phyloP scores from a whole-genome alignment of 2,329 filamentous ascomycete species.

The Colletotrichum tamarilloi region DNA sequence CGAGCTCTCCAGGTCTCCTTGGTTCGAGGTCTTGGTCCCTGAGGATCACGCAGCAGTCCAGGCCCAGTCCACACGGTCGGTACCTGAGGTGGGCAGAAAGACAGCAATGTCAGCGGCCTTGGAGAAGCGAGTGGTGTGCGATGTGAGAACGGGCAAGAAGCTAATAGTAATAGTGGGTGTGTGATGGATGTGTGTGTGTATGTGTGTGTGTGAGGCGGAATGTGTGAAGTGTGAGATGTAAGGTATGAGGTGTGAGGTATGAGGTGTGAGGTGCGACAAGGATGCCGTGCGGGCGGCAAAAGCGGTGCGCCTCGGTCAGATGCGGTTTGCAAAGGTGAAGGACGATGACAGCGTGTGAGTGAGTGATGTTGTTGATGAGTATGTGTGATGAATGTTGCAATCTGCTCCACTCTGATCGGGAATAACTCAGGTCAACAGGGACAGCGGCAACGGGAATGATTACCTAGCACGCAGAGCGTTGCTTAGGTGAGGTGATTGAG shows the following conservation, averaged over 20 bases:
- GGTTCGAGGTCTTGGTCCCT: not conserved
- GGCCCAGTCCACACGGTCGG: conserved; percentile 31
- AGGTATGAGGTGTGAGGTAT: not conserved
- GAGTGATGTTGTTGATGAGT: not conserved
- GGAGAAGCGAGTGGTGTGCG: not conserved
- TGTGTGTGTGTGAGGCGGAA: not conserved
- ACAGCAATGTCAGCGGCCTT: conserved; percentile 10
- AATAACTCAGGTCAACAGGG: not conserved
- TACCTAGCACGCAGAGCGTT: no score
- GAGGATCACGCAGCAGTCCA: conserved; percentile 1
- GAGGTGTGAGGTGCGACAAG: conserved; percentile 3
- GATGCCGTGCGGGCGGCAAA: conserved; percentile 27
- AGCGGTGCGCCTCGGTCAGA: conserved; percentile 26
- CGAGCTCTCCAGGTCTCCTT: not conserved
- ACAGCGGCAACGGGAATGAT: not conserved
- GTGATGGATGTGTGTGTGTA: not conserved
- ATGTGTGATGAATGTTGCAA: not conserved
- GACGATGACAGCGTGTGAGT: not conserved
- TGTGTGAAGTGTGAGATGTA: not conserved
- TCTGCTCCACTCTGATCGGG: not conserved
- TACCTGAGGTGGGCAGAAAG: conserved; percentile 13
- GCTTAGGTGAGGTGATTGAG: not conserved
- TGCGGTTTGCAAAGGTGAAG: conserved; percentile 15
- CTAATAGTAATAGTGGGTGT: not conserved
- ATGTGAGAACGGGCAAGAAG: not conserved